Evolutionary conservation across 2,329 filamentous ascomycete genomes (phyloP).

Genomic region (Tolypocladium capitatum): DNA sequence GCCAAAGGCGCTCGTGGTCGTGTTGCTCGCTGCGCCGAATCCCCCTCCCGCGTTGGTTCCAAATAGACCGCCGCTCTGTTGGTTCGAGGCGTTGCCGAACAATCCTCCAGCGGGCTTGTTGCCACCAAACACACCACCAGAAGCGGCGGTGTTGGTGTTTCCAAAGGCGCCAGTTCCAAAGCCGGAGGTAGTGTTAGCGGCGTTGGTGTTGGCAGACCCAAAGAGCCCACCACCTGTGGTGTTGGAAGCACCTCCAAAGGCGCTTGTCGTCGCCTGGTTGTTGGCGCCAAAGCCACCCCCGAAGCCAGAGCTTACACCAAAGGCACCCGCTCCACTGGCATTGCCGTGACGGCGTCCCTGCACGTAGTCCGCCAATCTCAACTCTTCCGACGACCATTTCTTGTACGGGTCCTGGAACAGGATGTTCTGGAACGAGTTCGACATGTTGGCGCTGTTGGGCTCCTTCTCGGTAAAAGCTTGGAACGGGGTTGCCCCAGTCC

Average conservation of each 20-base stretch:
- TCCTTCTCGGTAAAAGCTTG: conserved; percentile 63
- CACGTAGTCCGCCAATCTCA: conserved; percentile 75
- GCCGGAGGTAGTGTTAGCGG: conserved; percentile 13
- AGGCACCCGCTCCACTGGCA: conserved; percentile 69
- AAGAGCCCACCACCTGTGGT: conserved; percentile 24
- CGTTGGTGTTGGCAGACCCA: conserved; percentile 14
- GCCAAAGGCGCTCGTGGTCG: conserved; percentile 20
- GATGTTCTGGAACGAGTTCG: conserved; percentile 64
- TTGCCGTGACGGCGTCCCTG: conserved; percentile 78
- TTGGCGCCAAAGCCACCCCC: conserved; percentile 37
- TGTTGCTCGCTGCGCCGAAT: conserved; percentile 21
- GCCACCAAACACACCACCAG: conserved; percentile 24
- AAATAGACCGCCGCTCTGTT: conserved; percentile 13
- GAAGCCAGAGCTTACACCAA: conserved; percentile 49
- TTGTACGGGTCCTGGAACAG: conserved; percentile 68
- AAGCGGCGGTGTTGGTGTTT: conserved; percentile 10
- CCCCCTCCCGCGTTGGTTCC: conserved; percentile 16
- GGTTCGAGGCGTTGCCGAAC: conserved; percentile 11
- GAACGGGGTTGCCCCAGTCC: conserved; percentile 60
- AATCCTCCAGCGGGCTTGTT: conserved; percentile 13
- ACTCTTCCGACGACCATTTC: conserved; percentile 81
- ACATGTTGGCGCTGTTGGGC: conserved; percentile 30
- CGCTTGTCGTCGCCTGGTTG: conserved; percentile 18
- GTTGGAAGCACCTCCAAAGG: conserved; percentile 29
- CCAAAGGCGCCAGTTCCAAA: conserved; percentile 29